Evolutionary conservation across 1,284 basidiomycete genomes (phyloP).

Genomic region (Austroboletus niveus): DNA sequence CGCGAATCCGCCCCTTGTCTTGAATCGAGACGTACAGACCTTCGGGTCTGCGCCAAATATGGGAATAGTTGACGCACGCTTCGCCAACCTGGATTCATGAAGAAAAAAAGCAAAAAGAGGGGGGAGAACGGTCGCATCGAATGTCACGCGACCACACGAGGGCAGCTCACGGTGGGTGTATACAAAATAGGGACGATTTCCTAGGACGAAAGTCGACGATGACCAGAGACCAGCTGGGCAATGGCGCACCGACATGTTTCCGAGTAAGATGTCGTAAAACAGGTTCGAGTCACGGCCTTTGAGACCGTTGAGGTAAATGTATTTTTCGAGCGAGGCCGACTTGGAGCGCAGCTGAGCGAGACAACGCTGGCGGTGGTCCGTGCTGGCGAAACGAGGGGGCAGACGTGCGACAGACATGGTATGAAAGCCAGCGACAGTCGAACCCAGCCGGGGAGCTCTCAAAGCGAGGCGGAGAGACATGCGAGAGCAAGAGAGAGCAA

Average conservation of each 20-base stretch:
- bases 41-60: conserved; percentile 75
- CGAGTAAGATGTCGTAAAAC: conserved; percentile 60
- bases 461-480: conserved; percentile 12
- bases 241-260: conserved; percentile 49
- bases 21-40: conserved; percentile 69
- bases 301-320: conserved; percentile 67
- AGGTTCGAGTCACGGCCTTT: conserved; percentile 62
- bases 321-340: conserved; percentile 57
- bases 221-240: too few relatives aligned
- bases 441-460: too few relatives aligned
- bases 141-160: conserved; percentile 11
- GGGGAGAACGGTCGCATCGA: neutral
- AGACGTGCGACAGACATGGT: conserved; percentile 31
- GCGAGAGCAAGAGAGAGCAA: neutral
- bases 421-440: conserved; percentile 9
- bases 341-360: conserved; percentile 63
- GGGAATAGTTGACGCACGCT: conserved; percentile 71
- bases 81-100: conserved; percentile 60
- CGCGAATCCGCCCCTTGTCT: conserved; percentile 67
- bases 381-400: conserved; percentile 52
- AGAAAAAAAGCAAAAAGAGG: too few relatives aligned
- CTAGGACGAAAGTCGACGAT: conserved; percentile 15
- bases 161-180: conserved; percentile 60
- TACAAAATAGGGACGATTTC: conserved; percentile 69
- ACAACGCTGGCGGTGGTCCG: conserved; percentile 58